These are phyloP conservation scores for Roridomyces roridus DNA, from an alignment of 768 basidiomycete species.

Conservation along the genomic window DNA sequence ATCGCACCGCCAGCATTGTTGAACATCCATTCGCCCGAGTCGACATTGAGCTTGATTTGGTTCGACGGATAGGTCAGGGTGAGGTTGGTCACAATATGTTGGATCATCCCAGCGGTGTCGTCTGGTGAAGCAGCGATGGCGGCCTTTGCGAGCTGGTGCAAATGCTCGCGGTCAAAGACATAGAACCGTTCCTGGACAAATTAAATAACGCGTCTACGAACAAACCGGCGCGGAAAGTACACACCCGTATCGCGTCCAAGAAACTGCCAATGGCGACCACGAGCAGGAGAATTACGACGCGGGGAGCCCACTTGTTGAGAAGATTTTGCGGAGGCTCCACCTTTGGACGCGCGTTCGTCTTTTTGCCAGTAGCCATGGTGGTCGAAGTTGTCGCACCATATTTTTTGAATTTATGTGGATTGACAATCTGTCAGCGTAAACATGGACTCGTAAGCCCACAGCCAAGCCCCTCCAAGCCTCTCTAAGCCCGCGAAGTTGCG, in stretches of 20 bases:
- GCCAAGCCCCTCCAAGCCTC: too few relatives aligned
- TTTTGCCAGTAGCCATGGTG: constrained; percentile 14
- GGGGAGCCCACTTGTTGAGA: constrained; percentile 43
- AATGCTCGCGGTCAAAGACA: constrained; percentile 72
- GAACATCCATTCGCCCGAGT: constrained; percentile 88
- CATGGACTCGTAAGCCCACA: too few relatives aligned
- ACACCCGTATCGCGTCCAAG: constrained; percentile 71
- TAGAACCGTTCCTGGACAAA: constrained; percentile 81
- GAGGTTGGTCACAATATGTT: constrained; percentile 83
- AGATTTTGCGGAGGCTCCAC: constrained; percentile 8
- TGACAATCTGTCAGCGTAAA: too few relatives aligned
- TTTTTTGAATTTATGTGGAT: too few relatives aligned
- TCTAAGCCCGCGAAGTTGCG: too few relatives aligned
- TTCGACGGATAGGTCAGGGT: constrained; percentile 70
- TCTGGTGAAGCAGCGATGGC: constrained; percentile 71
- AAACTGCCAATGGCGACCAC: constrained; percentile 49
- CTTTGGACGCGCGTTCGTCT: constrained; percentile 9
- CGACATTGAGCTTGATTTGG: constrained; percentile 57
- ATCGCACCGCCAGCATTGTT: constrained; percentile 98
- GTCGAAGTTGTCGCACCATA: constrained; percentile 2
- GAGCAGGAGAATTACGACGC: constrained; percentile 38
- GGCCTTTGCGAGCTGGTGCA: constrained; percentile 77
- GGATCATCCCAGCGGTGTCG: constrained; percentile 76
- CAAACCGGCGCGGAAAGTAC: neutral
- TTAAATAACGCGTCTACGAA: neutral